Base-by-base conservation (phyloP, 768 basidiomycete species). In the Paxillus ammoniavirescens region DNA sequence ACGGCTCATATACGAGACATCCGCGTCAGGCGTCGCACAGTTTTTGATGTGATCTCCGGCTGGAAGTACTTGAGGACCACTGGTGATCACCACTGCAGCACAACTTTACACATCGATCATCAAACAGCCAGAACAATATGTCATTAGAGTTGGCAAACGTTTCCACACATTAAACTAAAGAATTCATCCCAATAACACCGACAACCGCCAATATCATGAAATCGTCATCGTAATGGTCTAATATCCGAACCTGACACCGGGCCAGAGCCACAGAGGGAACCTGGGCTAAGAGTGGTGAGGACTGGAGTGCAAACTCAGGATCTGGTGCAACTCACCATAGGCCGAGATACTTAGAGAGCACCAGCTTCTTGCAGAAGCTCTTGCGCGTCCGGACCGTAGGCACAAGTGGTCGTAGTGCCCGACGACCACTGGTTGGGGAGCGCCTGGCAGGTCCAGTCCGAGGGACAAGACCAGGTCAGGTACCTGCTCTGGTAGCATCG, bases 401-500 rank as follows among this genome's bases (percentile, higher is more conserved):
- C 55, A 43, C 55, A 56, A 8, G 55, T 56, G 10, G 55, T 56
- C 4, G 55, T 56, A 28, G 55, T 56, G 15, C 55, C 55, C 15
- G 44, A 33, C 3, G 55, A 56, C 49, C 50, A 48, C 41, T 56
- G 50, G 41, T 56, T 56, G 15, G 55, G 55, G 28, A 56, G 50
- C 3, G 55, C 55, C 38, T 50, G 50, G 35, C 55, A 56, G 13
- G 55, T 52, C 55, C 50, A 52, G 40, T 38, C 45, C 30, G 45
- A 15, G 15, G 55, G 55, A 31, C 55, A 56, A 13, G 33, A 10
- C 18, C 41, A 43, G 17, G 50, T 35, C 33, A 52, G 45, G 46
- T 56, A 56, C 4, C 30, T 38, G 45, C 23, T 50, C 37, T 48
- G 50, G 50, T 50, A 52, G 50, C 55, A 56, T 14, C 45, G 50